phyloP scores from a whole-genome alignment of 768 basidiomycete species.

The Serpula lacrymans region DNA sequence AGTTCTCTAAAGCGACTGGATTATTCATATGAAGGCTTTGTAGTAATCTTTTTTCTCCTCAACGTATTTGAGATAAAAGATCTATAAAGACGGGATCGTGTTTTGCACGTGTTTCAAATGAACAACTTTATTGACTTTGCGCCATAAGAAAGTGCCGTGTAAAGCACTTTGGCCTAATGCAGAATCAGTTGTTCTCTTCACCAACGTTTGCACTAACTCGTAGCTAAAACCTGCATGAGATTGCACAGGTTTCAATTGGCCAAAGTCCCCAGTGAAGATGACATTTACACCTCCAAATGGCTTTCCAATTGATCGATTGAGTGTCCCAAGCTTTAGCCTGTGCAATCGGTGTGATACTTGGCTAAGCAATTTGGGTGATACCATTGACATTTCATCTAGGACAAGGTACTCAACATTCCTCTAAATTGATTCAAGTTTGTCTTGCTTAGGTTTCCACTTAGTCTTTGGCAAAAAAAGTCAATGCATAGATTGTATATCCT shows the following conservation, averaged over 20 bases:
- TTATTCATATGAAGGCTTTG: no score
- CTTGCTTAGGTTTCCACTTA: conserved; percentile 3
- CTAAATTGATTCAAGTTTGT: conserved; percentile 13
- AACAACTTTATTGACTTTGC: conserved; percentile 6
- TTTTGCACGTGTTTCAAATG: conserved; percentile 11
- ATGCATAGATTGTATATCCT: conserved; percentile 27
- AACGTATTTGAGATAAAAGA: no score
- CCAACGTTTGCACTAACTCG: conserved; percentile 6
- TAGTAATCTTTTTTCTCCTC: no score
- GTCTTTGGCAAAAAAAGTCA: conserved; percentile 16
- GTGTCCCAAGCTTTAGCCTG: conserved; percentile 12
- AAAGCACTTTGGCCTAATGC: no score
- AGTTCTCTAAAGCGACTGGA: no score
- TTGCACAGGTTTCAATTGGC: conserved; percentile 21
- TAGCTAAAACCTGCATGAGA: conserved; percentile 14
- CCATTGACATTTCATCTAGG: conserved; percentile 20
- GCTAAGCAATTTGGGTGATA: conserved; percentile 14
- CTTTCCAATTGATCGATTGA: neutral
- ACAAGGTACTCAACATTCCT: conserved; percentile 12
- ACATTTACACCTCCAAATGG: conserved; percentile 31
- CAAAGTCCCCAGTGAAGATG: conserved; percentile 29
- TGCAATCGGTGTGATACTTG: conserved; percentile 16
- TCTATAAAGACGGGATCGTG: neutral
- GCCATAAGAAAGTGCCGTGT: conserved; percentile 1
- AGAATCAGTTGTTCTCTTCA: no score